Evolutionary conservation across 1,139 yeast species (phyloP).

Genomic region (Wickerhamomyces sp.): DNA sequence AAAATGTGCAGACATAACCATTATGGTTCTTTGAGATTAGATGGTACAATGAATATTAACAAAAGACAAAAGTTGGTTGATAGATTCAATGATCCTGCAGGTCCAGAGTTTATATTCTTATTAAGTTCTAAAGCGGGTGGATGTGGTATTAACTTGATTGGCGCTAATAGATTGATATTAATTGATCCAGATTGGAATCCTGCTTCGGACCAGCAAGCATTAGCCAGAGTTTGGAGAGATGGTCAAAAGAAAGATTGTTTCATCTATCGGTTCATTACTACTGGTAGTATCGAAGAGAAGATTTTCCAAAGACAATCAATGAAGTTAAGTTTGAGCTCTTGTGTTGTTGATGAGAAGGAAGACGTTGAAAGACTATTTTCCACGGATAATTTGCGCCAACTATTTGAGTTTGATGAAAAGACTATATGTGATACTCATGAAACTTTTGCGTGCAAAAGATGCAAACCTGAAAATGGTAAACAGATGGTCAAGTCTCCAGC

Average conservation of each 20-base stretch:
- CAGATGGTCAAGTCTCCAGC: constrained; percentile 72
- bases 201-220: constrained; percentile 96
- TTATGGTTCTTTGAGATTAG: constrained; percentile 81
- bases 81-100: constrained; percentile 83
- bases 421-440: constrained; percentile 91
- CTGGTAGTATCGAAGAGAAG: constrained; percentile 95
- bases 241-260: constrained; percentile 97
- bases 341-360: constrained; percentile 95
- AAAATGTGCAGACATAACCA: constrained; percentile 69
- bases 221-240: constrained; percentile 98
- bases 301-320: constrained; percentile 96
- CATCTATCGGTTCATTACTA: constrained; percentile 86
- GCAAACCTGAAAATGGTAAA: constrained; percentile 49
- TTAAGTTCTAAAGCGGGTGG: constrained; percentile 98
- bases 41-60: constrained; percentile 88
- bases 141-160: constrained; percentile 94
- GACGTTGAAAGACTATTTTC: constrained; percentile 92
- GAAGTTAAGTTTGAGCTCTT: constrained; percentile 87
- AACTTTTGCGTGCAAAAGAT: constrained; percentile 83
- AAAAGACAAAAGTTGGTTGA: constrained; percentile 94
- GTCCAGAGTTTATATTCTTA: constrained; percentile 81
- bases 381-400: constrained; percentile 69
- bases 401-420: constrained; percentile 65
- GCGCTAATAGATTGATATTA: constrained; percentile 85
- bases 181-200: constrained; percentile 99